phyloP scores from a whole-genome alignment of 345 rosid genomes.

The Populus simonii region DNA sequence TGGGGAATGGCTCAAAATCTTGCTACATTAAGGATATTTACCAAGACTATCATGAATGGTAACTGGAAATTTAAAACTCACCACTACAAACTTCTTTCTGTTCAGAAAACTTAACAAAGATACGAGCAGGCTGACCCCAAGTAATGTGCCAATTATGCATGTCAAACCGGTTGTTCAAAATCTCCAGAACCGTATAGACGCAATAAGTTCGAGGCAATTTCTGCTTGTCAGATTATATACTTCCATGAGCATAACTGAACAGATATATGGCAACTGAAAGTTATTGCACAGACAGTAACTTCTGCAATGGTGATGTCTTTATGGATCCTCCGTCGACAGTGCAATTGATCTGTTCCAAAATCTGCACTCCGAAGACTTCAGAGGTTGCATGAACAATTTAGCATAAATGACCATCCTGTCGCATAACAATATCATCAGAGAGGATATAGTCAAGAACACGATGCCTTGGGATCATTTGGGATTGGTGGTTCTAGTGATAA shows the following conservation, averaged over 20 bases:
- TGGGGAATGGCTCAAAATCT: too few species aligned
- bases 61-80: too few species aligned
- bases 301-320: not conserved
- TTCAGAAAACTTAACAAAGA: too few species aligned
- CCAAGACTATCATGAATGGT: too few species aligned
- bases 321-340: not conserved
- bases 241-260: not conserved
- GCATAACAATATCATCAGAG: too few species aligned
- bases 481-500: not conserved
- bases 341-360: not conserved
- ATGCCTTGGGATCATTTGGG: not conserved
- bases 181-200: not conserved
- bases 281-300: not conserved
- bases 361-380: not conserved
- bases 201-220: constrained; percentile 6
- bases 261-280: not conserved
- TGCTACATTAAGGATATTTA: too few species aligned
- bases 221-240: constrained; percentile 3
- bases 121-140: too few species aligned
- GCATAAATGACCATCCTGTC: too few species aligned
- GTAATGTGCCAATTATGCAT: too few species aligned
- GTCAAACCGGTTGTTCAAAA: too few species aligned
- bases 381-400: not conserved
- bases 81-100: too few species aligned
- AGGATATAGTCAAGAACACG: constrained; percentile 3